Conservation (phyloP, 108 stramenopile species). For the Pseudonitzschia pungens region DNA sequence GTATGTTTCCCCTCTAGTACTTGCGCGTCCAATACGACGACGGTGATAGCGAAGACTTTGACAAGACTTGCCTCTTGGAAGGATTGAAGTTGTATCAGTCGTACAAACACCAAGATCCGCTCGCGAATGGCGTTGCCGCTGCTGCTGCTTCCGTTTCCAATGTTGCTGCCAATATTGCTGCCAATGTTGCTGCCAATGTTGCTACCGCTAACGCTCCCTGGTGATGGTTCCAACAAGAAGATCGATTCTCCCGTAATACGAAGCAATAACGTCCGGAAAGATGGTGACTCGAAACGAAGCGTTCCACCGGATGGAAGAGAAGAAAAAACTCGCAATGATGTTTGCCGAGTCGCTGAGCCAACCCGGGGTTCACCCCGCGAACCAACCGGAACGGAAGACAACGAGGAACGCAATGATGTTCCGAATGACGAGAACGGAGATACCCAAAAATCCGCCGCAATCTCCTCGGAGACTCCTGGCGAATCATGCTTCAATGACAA, state of each 20-base stretch:
- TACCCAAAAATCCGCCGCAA: too few species aligned
- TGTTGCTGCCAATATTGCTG: neutral
- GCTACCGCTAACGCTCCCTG: neutral
- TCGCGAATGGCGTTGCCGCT: neutral
- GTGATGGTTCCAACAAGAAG: neutral
- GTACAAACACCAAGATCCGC: constrained; percentile 7
- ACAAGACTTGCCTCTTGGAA: neutral
- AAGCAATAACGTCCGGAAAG: neutral
- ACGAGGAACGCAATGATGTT: too few species aligned
- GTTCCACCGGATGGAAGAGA: neutral
- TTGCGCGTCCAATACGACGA: constrained; percentile 13
- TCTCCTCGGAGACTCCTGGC: too few species aligned
- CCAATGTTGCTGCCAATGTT: neutral
- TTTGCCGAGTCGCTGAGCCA: too few species aligned
- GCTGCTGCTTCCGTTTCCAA: neutral
- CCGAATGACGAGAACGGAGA: too few species aligned
- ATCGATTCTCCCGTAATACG: neutral
- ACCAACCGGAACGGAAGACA: too few species aligned
- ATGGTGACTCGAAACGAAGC: neutral
- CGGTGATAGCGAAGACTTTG: constrained; percentile 17
- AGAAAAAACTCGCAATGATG: neutral
- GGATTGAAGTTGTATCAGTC: neutral
- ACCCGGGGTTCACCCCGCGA: too few species aligned
- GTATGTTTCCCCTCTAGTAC: neutral
- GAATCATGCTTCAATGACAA: too few species aligned